phyloP scores from a whole-genome alignment of 768 basidiomycete species.

The Pleurotus djamor region DNA sequence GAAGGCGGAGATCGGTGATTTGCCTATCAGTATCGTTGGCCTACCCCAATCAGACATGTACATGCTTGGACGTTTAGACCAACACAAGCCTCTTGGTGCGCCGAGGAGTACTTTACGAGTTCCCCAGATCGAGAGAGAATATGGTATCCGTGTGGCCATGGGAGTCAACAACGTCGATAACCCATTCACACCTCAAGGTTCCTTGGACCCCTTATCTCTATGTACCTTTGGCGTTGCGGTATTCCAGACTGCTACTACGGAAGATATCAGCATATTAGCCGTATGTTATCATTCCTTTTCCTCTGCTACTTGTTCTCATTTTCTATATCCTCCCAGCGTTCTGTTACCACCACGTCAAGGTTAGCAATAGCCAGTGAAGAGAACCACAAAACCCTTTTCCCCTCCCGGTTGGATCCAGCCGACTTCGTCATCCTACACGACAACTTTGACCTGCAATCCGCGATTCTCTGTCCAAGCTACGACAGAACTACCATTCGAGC shows the following conservation, averaged over 20 bases:
- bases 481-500: slow-evolving; percentile 50
- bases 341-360: slow-evolving; percentile 53
- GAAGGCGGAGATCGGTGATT: slow-evolving; percentile 32
- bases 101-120: slow-evolving; percentile 57
- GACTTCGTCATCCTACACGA: slow-evolving; percentile 62
- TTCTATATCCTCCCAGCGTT: slow-evolving; percentile 30
- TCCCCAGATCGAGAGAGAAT: slow-evolving; percentile 39
- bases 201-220: slow-evolving; percentile 57
- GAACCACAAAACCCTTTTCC: slow-evolving; percentile 27
- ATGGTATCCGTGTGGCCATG: slow-evolving; percentile 50
- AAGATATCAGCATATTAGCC: slow-evolving; percentile 42
- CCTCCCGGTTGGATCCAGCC: slow-evolving; percentile 32
- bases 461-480: slow-evolving; percentile 46
- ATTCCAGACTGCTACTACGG: slow-evolving; percentile 54
- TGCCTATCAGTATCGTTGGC: slow-evolving; percentile 53
- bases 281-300: slow-evolving; percentile 23
- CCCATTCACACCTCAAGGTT: slow-evolving; percentile 69
- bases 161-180: slow-evolving; percentile 67
- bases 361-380: slow-evolving; percentile 37
- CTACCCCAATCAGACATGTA: slow-evolving; percentile 67
- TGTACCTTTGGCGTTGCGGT: slow-evolving; percentile 56
- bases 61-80: slow-evolving; percentile 53
- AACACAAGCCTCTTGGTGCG: slow-evolving; percentile 32
- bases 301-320: background rate
- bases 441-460: slow-evolving; percentile 37